Conservation (phyloP, 371 early-diverging fungal species). For the Dinochytrium kinnereticum region DNA sequence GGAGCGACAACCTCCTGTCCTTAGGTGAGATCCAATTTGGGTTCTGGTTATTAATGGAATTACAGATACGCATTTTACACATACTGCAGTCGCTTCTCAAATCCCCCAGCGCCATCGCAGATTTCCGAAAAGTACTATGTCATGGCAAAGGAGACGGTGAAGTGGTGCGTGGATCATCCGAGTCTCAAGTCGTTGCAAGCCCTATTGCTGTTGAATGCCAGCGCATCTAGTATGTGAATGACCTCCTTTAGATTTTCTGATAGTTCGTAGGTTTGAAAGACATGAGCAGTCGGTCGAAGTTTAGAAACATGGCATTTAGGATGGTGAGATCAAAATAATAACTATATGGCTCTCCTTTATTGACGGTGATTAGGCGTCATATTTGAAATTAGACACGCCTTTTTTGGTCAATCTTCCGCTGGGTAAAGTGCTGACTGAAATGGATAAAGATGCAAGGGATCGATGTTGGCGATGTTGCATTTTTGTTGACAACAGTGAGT, state of each 20-base stretch:
- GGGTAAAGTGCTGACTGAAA: background rate
- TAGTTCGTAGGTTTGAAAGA: background rate
- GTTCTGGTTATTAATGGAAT: background rate
- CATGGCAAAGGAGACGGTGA: background rate
- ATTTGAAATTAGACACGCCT: slow-evolving; percentile 6
- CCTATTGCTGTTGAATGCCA: background rate
- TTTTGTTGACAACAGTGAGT: background rate
- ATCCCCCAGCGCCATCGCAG: background rate
- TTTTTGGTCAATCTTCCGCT: background rate
- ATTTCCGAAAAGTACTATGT: background rate
- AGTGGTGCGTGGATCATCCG: slow-evolving; percentile 4
- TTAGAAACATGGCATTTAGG: background rate
- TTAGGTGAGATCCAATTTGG: background rate
- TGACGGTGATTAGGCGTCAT: background rate
- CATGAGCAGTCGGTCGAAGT: background rate
- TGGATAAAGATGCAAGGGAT: background rate
- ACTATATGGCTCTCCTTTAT: background rate
- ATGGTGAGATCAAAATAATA: background rate
- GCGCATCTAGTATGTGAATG: background rate
- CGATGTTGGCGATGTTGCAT: background rate
- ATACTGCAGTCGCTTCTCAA: background rate
- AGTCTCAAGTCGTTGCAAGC: background rate
- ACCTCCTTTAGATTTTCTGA: background rate
- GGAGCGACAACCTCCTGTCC: background rate
- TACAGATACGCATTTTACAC: background rate